Conservation (phyloP, 139 green algal species). For the Closterium sp. region DNA sequence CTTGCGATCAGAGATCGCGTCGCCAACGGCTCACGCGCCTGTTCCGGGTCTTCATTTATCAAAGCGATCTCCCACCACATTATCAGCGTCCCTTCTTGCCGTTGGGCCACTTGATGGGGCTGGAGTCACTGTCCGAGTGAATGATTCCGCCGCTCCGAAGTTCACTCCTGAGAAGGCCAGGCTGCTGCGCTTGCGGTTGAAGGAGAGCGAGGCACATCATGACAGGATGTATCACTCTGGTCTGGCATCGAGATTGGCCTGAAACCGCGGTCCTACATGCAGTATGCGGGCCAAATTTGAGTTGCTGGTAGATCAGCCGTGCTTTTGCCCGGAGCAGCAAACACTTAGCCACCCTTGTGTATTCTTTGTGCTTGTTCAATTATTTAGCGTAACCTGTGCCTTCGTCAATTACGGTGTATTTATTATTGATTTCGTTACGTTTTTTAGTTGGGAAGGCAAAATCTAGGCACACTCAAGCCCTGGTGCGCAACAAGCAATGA, state of each 20-base stretch:
- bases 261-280: background rate
- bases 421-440: no score
- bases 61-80: background rate
- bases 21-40: background rate
- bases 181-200: background rate
- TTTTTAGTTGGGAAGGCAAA: no score
- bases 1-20: background rate
- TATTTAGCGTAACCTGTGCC: no score
- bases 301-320: background rate
- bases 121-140: background rate
- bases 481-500: no score
- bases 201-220: background rate
- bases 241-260: conserved; percentile 14
- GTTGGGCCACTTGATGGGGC: background rate
- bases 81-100: background rate
- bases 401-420: no score
- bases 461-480: no score
- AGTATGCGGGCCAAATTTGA: background rate
- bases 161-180: conserved; percentile 27
- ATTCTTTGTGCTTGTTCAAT: no score
- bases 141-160: background rate
- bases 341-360: no score
- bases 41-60: background rate
- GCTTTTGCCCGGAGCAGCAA: background rate
- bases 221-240: conserved; percentile 39